A percentile compares a stretch with the other conserved stretches of the same genome.
Evolutionary conservation across 108 stramenopile species (phyloP).

Genomic region (Cyclotella distinguenda): DNA sequence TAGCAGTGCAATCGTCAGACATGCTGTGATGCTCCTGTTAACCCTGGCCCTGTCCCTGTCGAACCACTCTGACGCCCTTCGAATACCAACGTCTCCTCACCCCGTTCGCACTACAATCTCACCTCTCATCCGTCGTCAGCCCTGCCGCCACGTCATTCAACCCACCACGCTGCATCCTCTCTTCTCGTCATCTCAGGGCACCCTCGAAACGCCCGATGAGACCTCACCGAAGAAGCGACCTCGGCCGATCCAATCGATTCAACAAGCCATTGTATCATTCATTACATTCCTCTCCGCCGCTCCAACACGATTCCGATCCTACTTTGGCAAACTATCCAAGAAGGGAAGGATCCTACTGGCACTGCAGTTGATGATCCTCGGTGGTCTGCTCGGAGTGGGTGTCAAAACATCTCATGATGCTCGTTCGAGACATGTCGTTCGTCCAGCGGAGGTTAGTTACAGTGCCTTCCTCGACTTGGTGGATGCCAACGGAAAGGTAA

Average conservation of each 20-base stretch:
- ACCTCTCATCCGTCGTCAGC: too few species aligned
- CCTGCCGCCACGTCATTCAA: too few species aligned
- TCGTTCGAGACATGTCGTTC: conserved; percentile 17
- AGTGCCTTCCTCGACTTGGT: conserved; percentile 72
- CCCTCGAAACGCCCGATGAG: too few species aligned
- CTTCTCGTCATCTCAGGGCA: too few species aligned
- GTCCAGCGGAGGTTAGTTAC: conserved; percentile 69
- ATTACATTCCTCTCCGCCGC: conserved; percentile 8
- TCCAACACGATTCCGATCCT: conserved; percentile 11
- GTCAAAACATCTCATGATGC: conserved; percentile 13
- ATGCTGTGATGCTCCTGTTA: too few species aligned
- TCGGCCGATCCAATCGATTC: conserved; percentile 15
- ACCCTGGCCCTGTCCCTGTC: too few species aligned
- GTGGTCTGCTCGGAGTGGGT: conserved; percentile 16
- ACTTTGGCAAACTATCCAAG: conserved; percentile 15
- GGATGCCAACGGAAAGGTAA: conserved; percentile 48
- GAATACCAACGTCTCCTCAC: too few species aligned
- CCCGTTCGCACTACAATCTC: too few species aligned
- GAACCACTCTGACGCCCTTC: too few species aligned
- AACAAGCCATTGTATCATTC: conserved; percentile 13
- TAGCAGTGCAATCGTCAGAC: too few species aligned
- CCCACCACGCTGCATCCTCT: too few species aligned
- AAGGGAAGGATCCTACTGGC: conserved; percentile 16
- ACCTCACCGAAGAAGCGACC: conserved; percentile 12
- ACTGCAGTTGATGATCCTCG: conserved; percentile 24